Percentiles rank a stretch among this genome's conserved stretches.
These are phyloP conservation scores for Austropuccinia psidii DNA, from an alignment of 1,284 basidiomycete species.

Conservation along the genomic window DNA sequence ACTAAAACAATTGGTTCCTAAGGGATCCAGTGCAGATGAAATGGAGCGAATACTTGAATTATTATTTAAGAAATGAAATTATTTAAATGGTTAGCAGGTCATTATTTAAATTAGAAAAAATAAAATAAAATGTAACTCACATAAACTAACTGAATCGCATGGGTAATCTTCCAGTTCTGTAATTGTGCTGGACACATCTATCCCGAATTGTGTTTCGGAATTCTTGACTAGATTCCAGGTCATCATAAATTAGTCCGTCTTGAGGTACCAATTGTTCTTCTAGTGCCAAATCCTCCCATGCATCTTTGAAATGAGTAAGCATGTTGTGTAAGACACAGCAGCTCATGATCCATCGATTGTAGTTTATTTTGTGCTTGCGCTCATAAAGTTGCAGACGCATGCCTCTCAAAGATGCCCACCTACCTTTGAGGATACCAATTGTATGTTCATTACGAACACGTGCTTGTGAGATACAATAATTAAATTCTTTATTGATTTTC, in stretches of 20 bases:
- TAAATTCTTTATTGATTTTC: not conserved
- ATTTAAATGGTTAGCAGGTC: no score
- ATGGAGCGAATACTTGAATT: no score
- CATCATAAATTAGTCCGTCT: no score
- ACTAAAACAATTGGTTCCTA: no score
- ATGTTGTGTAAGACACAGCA: not conserved
- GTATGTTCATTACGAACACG: slow-evolving; percentile 9
- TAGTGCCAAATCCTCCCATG: not conserved
- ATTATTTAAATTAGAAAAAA: no score
- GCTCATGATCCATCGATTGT: not conserved
- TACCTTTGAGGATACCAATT: slow-evolving; percentile 12
- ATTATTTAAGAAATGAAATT: no score
- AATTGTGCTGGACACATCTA: not conserved
- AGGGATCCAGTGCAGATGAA: no score
- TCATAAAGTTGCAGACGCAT: not conserved
- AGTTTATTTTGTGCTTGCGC: not conserved
- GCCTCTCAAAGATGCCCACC: slow-evolving; percentile 3
- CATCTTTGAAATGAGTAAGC: not conserved
- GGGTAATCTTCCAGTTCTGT: not conserved
- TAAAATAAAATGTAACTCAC: no score
- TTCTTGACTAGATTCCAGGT: no score
- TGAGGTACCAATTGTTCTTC: no score
- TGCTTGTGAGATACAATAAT: not conserved
- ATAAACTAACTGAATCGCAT: no score
- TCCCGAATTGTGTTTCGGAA: not conserved